Evolutionary conservation across 2,329 filamentous ascomycete species (phyloP).

Genomic region (Fusarium fujikuroi): DNA sequence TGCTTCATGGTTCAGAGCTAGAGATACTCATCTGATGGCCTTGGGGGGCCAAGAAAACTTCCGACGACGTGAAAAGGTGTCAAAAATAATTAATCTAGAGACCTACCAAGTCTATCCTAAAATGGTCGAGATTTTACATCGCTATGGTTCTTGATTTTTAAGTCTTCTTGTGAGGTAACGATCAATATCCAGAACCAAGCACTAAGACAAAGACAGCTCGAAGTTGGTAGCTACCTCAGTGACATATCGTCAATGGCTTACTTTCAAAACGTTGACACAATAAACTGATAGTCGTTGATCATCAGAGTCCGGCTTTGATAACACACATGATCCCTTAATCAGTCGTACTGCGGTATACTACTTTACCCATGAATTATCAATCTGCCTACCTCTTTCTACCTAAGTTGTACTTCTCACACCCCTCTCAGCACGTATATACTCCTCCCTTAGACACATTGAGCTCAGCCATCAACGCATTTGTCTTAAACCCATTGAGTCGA

Average conservation of each 20-base stretch:
- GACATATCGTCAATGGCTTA: background rate
- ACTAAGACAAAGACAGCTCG: conserved; percentile 11
- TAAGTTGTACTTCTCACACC: background rate
- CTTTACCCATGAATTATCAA: background rate
- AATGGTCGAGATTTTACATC: background rate
- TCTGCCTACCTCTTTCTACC: background rate
- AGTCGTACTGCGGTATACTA: background rate
- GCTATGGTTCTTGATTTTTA: background rate
- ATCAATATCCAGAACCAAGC: conserved; percentile 16
- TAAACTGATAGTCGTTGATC: conserved; percentile 6
- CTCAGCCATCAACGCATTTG: conserved; percentile 20
- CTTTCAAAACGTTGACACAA: background rate
- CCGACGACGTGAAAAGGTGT: background rate
- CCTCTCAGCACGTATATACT: conserved; percentile 3
- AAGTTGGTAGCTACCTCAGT: background rate
- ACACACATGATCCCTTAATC: background rate
- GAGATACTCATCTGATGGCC: background rate
- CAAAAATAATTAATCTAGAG: background rate
- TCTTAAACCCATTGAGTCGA: conserved; percentile 13
- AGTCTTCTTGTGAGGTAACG: background rate
- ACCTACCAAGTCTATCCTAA: background rate
- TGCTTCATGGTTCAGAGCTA: conserved; percentile 10
- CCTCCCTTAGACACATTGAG: conserved; percentile 3
- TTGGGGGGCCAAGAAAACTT: background rate
- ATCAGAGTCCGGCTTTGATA: background rate